Evolutionary conservation across 2,329 filamentous ascomycete genomes (phyloP).

Genomic region (Colletotrichum lini): DNA sequence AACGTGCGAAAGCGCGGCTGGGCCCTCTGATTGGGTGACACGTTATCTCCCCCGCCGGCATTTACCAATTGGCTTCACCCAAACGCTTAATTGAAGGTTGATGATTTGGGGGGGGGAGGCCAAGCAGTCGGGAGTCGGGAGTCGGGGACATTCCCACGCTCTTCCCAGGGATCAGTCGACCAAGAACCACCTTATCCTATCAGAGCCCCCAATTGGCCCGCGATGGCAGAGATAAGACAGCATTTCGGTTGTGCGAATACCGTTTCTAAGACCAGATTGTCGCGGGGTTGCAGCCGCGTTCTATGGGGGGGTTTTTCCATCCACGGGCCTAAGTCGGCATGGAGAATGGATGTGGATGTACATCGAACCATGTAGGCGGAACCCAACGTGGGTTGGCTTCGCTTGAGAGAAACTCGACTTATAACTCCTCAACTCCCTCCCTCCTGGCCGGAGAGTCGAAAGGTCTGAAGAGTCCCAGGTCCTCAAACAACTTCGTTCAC

Average conservation of each 20-base stretch:
- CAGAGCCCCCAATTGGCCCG: conserved; percentile 11
- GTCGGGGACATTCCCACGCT: background rate
- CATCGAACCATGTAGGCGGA: conserved; percentile 31
- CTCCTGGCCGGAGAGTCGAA: background rate
- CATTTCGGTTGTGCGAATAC: conserved; percentile 31
- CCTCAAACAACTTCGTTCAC: background rate
- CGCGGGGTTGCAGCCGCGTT: conserved; percentile 16
- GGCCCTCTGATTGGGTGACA: conserved; percentile 17
- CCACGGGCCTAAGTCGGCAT: conserved; percentile 24
- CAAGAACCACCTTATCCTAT: background rate
- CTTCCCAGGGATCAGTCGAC: background rate
- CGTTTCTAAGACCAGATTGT: conserved; percentile 39
- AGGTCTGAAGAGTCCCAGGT: background rate
- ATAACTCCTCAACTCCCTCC: conserved; percentile 19
- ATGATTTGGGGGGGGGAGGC: conserved; percentile 9
- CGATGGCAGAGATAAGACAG: conserved; percentile 21
- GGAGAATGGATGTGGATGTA: conserved; percentile 3
- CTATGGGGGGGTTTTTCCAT: conserved; percentile 28
- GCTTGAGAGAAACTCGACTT: background rate
- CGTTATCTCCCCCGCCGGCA: conserved; percentile 39
- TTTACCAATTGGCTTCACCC: conserved; percentile 37
- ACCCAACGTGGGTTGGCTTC: background rate
- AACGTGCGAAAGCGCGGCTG: background rate
- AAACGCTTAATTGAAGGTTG: background rate
- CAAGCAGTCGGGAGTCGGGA: background rate